A percentile compares a stretch with the other conserved stretches of the same genome.
phyloP scores from a whole-genome alignment of 2,329 filamentous ascomycete species.

The Microascus cirrosus region DNA sequence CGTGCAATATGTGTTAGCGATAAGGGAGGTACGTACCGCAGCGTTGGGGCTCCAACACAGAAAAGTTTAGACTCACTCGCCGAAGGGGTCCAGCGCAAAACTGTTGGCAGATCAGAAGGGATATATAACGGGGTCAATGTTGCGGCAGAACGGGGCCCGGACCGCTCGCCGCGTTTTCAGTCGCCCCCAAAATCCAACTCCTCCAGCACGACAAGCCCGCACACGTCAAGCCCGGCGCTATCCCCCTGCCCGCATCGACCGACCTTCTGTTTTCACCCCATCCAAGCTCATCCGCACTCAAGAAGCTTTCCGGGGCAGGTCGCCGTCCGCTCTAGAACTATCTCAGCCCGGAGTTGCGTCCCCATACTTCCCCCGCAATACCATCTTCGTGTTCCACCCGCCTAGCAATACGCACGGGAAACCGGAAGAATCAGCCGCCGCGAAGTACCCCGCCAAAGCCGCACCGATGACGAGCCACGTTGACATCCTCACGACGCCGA shows the following conservation, averaged over 20 bases:
- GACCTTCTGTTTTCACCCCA: not conserved
- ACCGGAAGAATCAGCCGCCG: not conserved
- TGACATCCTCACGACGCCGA: conserved; percentile 71
- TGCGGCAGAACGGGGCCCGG: not conserved
- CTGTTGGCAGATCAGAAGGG: not conserved
- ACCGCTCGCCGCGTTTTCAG: not conserved
- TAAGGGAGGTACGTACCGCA: too few relatives aligned
- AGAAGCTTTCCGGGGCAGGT: not conserved
- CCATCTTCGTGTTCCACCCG: conserved; percentile 7
- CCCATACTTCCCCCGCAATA: conserved; percentile 6
- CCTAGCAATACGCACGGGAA: not conserved
- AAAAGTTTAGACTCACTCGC: not conserved
- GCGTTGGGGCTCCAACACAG: not conserved
- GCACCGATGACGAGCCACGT: conserved; percentile 59
- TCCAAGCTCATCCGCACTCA: not conserved
- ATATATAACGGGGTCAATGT: not conserved
- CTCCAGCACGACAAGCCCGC: not conserved
- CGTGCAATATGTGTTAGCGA: too few relatives aligned
- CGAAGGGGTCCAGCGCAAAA: not conserved
- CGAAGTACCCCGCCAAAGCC: not conserved
- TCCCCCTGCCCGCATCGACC: not conserved
- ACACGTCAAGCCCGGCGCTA: not conserved
- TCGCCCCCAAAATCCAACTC: too few relatives aligned
- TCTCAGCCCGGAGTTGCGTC: not conserved
- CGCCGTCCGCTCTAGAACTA: not conserved